A percentile compares a stretch with the other conserved stretches of the same genome.
phyloP scores from a whole-genome alignment of 805 yeast genomes.

The Myxozyma kluyveri region DNA sequence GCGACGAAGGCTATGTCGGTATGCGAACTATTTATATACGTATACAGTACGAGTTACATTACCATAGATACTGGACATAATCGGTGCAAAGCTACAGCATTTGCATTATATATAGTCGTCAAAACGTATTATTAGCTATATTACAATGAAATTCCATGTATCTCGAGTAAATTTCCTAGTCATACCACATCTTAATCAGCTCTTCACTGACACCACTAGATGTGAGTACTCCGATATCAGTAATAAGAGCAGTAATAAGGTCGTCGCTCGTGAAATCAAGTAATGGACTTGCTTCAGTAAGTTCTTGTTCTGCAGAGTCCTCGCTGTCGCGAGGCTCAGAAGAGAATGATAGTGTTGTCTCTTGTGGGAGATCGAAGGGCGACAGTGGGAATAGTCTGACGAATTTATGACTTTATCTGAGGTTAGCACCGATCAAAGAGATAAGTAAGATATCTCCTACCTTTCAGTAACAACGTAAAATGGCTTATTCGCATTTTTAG shows the following conservation, averaged over 20 bases:
- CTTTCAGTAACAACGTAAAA: slow-evolving; percentile 88
- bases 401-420: slow-evolving; percentile 72
- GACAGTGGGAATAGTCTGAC: slow-evolving; percentile 94
- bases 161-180: slow-evolving; percentile 1
- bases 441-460: slow-evolving; percentile 7
- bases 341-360: slow-evolving; percentile 15
- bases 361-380: slow-evolving; percentile 82
- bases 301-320: slow-evolving; percentile 35
- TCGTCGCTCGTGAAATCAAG: slow-evolving; percentile 96
- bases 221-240: slow-evolving; percentile 94
- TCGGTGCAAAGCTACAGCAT: too few species aligned
- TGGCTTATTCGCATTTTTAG: slow-evolving; percentile 87
- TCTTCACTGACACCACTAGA: slow-evolving; percentile 99
- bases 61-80: too few species aligned
- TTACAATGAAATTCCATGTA: too few species aligned
- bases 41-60: too few species aligned
- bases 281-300: slow-evolving; percentile 47
- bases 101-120: too few species aligned
- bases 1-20: too few species aligned
- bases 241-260: slow-evolving; percentile 88
- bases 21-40: too few species aligned
- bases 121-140: too few species aligned
- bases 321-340: slow-evolving; percentile 32
- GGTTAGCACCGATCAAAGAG: neutral
- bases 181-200: slow-evolving; percentile 75